phyloP scores from a whole-genome alignment of 148 eudicot genomes.

The Rhododendron ovatum region DNA sequence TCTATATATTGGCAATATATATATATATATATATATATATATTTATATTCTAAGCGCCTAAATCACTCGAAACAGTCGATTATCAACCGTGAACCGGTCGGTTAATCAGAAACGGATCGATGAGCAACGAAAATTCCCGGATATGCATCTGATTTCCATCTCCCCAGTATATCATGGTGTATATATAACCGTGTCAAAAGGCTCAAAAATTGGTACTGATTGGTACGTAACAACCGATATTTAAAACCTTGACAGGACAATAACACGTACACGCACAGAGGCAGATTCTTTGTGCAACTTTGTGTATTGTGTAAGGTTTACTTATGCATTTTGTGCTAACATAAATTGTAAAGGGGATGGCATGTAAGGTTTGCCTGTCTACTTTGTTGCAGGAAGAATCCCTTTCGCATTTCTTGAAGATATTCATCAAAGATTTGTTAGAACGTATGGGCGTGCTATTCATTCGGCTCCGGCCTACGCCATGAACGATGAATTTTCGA shows the following conservation, averaged over 20 bases:
- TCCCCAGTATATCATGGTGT: neutral
- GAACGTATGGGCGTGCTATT: constrained; percentile 80
- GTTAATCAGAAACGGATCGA: neutral
- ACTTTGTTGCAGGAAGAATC: constrained; percentile 60
- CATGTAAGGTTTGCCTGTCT: neutral
- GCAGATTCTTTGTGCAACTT: too few species aligned
- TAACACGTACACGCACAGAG: too few species aligned
- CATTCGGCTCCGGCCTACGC: constrained; percentile 78
- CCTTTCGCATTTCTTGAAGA: constrained; percentile 97
- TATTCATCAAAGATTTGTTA: constrained; percentile 85
- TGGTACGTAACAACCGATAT: neutral
- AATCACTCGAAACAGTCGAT: too few species aligned
- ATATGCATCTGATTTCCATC: neutral
- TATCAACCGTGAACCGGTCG: neutral
- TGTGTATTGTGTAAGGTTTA: too few species aligned
- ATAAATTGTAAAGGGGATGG: neutral
- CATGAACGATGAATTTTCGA: constrained; percentile 94
- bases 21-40: too few species aligned
- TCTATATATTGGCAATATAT: neutral
- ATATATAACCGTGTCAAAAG: neutral
- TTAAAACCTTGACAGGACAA: neutral
- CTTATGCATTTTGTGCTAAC: too few species aligned
- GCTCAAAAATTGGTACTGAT: neutral
- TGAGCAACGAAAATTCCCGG: neutral
- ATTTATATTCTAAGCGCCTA: neutral